These are phyloP conservation scores for Lichenothelia convexa DNA, from an alignment of 495 filamentous ascomycete genomes.

Conservation along the genomic window DNA sequence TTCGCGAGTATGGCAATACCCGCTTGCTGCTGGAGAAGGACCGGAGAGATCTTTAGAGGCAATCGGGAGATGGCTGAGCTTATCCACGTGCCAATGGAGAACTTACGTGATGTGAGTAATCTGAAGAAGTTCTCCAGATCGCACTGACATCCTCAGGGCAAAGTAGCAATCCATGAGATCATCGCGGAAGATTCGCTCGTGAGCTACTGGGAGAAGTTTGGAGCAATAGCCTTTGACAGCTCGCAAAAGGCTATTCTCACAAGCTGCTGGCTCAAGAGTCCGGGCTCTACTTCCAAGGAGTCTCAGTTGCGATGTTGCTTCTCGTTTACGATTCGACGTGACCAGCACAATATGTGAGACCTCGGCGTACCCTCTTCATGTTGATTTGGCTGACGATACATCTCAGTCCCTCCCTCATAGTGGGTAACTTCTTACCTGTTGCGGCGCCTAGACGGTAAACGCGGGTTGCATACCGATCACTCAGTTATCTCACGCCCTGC, in stretches of 20 bases:
- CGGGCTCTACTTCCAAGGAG: conserved; percentile 48
- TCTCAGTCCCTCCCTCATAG: conserved; percentile 70
- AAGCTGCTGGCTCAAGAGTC: conserved; percentile 78
- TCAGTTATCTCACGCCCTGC: too few species aligned
- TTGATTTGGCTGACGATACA: conserved; percentile 9
- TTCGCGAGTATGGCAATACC: conserved; percentile 99
- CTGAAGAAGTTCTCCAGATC: conserved; percentile 1
- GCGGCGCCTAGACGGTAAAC: conserved; percentile 16
- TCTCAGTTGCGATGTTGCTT: conserved; percentile 85
- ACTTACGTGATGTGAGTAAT: conserved; percentile 64
- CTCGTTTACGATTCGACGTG: conserved; percentile 85
- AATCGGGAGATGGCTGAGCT: conserved; percentile 99
- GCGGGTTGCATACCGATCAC: too few species aligned
- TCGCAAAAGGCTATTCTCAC: conserved; percentile 95
- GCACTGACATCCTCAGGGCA: conserved; percentile 43
- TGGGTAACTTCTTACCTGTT: conserved; percentile 88
- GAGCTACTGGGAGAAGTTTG: conserved; percentile 98
- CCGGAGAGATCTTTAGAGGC: conserved; percentile 90
- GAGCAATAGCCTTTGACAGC: conserved; percentile 91
- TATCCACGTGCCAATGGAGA: conserved; percentile 82
- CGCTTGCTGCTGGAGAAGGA: conserved; percentile 92
- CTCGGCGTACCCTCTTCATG: neutral
- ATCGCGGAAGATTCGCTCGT: conserved; percentile 86
- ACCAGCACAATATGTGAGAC: conserved; percentile 90
- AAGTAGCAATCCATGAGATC: conserved; percentile 88